These are phyloP conservation scores for Kalmanozyma brasiliensis DNA, from an alignment of 1,284 basidiomycete genomes.

Conservation along the genomic window DNA sequence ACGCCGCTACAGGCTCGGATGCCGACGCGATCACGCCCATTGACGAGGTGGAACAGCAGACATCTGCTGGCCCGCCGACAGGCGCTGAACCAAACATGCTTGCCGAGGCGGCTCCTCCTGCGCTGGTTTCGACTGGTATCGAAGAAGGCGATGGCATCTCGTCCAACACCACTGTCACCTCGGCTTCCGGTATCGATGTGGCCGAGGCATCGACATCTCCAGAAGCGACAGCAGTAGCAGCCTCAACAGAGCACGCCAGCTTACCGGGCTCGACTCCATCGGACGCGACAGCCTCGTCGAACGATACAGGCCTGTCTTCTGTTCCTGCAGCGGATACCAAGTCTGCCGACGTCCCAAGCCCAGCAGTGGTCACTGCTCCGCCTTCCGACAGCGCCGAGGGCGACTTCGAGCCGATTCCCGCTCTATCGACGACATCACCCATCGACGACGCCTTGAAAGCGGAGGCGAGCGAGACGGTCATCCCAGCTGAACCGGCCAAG, in stretches of 20 bases:
- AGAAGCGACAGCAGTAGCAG: neutral
- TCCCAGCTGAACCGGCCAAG: slow-evolving; percentile 26
- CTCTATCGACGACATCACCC: neutral
- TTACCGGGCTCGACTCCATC: slow-evolving; percentile 10
- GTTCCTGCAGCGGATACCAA: neutral
- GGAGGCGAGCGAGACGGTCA: neutral
- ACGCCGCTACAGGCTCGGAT: slow-evolving; percentile 1
- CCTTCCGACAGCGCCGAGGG: slow-evolving; percentile 19
- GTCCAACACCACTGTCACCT: slow-evolving; percentile 40
- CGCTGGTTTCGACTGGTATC: slow-evolving; percentile 44
- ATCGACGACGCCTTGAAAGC: neutral
- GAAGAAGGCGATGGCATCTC: slow-evolving; percentile 21
- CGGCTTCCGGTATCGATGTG: slow-evolving; percentile 34
- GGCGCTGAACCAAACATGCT: slow-evolving; percentile 27
- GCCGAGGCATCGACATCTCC: slow-evolving; percentile 7
- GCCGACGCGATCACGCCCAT: slow-evolving; percentile 32
- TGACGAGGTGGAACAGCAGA: slow-evolving; percentile 11
- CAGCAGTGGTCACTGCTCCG: slow-evolving; percentile 3
- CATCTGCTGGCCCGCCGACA: slow-evolving; percentile 9
- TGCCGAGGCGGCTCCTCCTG: slow-evolving; percentile 43
- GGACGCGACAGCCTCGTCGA: slow-evolving; percentile 1
- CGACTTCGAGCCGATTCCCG: slow-evolving; percentile 16
- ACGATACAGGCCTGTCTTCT: slow-evolving; percentile 7
- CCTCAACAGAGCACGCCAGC: neutral
- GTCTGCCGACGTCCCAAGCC: neutral